A percentile compares a stretch with the other conserved stretches of the same genome.
phyloP scores from a whole-genome alignment of 2,329 filamentous ascomycete genomes.

The Arachnopeziza araneosa region DNA sequence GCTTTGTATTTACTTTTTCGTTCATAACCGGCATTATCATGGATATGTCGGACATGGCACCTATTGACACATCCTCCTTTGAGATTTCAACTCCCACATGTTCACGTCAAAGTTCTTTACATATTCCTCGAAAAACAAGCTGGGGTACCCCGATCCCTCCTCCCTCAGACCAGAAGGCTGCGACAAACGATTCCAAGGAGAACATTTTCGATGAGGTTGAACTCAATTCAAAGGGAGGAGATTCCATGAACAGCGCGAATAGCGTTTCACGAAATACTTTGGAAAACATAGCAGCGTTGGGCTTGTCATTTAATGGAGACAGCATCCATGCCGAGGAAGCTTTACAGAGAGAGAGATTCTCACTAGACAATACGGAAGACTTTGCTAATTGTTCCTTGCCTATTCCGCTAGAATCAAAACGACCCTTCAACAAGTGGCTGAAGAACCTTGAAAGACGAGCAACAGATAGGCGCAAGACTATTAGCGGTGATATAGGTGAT shows the following conservation, averaged over 20 bases:
- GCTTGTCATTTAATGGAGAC: conserved; percentile 34
- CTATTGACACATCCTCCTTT: conserved; percentile 4
- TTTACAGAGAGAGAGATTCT: conserved; percentile 19
- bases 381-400: conserved; percentile 10
- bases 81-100: conserved; percentile 17
- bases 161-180: conserved; percentile 24
- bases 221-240: conserved; percentile 21
- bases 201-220: conserved; percentile 32
- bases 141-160: conserved; percentile 33
- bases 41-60: conserved; percentile 17
- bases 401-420: conserved; percentile 9
- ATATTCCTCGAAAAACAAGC: conserved; percentile 35
- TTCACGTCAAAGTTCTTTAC: conserved; percentile 35
- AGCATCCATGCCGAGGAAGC: conserved; percentile 15
- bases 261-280: conserved; percentile 35
- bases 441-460: conserved; percentile 59
- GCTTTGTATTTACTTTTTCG: conserved; percentile 30
- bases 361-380: conserved; percentile 21
- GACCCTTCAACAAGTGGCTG: conserved; percentile 69
- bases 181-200: conserved; percentile 17
- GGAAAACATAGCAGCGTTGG: conserved; percentile 38
- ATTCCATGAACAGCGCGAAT: conserved; percentile 22
- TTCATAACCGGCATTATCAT: conserved; percentile 24
- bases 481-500: conserved; percentile 29
- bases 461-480: conserved; percentile 36